phyloP scores from a whole-genome alignment of 768 basidiomycete genomes.

The Boletus sp. region DNA sequence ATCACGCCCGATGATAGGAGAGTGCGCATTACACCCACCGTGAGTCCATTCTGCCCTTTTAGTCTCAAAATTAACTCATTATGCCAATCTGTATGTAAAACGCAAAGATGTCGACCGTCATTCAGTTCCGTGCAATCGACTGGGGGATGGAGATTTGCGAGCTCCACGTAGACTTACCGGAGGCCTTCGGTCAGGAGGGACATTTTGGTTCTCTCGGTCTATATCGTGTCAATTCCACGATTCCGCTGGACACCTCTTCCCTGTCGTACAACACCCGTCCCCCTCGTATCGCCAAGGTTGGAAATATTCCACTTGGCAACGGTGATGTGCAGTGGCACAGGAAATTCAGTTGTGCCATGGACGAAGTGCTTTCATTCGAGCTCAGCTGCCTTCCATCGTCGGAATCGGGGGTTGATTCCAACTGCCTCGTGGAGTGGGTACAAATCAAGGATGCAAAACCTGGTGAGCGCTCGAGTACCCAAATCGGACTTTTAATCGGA shows the following conservation, averaged over 20 bases:
- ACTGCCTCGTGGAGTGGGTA: conserved; percentile 10
- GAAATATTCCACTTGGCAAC: neutral
- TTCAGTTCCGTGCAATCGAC: conserved; percentile 16
- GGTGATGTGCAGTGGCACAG: conserved; percentile 8
- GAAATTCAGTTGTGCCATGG: conserved; percentile 5
- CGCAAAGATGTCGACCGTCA: conserved; percentile 13
- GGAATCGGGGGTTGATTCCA: conserved; percentile 7
- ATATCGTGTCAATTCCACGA: conserved; percentile 7
- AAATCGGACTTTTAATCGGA: no score
- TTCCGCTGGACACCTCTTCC: conserved; percentile 4
- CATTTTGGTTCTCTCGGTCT: conserved; percentile 3
- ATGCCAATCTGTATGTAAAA: no score
- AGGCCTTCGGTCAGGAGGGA: neutral
- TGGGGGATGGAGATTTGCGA: conserved; percentile 17
- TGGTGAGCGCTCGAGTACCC: conserved; percentile 1
- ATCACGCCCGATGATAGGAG: neutral
- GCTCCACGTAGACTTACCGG: conserved; percentile 11
- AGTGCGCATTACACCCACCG: conserved; percentile 1
- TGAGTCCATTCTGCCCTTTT: neutral
- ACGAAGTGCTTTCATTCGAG: conserved; percentile 15
- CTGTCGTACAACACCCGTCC: conserved; percentile 12
- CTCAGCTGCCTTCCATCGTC: conserved; percentile 7
- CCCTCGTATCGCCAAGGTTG: conserved; percentile 4
- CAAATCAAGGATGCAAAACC: conserved; percentile 12
- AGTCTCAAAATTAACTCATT: neutral